phyloP scores from a whole-genome alignment of 2,329 filamentous ascomycete species.

The Sporothrix dimorphospora region DNA sequence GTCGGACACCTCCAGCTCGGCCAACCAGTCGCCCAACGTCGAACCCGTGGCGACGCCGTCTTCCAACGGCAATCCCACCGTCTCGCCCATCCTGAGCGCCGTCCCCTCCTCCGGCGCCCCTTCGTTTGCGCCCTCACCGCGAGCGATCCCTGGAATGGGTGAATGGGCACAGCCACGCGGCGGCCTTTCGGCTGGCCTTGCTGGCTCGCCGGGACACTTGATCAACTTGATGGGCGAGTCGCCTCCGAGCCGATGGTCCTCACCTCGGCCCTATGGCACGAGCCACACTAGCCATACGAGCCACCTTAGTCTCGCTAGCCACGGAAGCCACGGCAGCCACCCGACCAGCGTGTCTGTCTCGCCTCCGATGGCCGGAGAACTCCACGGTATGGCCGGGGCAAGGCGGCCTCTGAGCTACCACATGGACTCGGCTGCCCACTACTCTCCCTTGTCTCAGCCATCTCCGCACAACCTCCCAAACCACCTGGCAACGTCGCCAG shows the following conservation, averaged over 20 bases:
- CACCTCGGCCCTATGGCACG: constrained; percentile 47
- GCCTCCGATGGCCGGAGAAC: constrained; percentile 39
- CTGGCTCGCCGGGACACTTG: constrained; percentile 57
- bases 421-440: constrained; percentile 48
- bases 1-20: constrained; percentile 49
- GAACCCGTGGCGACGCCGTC: constrained; percentile 45
- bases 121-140: constrained; percentile 49
- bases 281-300: constrained; percentile 32
- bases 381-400: constrained; percentile 33
- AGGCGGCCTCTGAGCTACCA: constrained; percentile 60
- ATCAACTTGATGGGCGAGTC: constrained; percentile 57
- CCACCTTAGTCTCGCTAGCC: constrained; percentile 31
- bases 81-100: constrained; percentile 54
- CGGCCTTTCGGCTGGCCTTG: constrained; percentile 45
- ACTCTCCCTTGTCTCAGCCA: constrained; percentile 36
- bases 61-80: constrained; percentile 47
- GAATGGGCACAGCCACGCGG: constrained; percentile 39
- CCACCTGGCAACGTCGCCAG: constrained; percentile 41
- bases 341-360: constrained; percentile 44
- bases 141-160: constrained; percentile 54
- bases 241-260: constrained; percentile 56
- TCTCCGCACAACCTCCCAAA: constrained; percentile 46
- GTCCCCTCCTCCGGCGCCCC: constrained; percentile 46
- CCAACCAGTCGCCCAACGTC: constrained; percentile 52
- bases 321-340: constrained; percentile 30